phyloP scores from a whole-genome alignment of 2,329 filamentous ascomycete genomes.

The Alternaria sp. region DNA sequence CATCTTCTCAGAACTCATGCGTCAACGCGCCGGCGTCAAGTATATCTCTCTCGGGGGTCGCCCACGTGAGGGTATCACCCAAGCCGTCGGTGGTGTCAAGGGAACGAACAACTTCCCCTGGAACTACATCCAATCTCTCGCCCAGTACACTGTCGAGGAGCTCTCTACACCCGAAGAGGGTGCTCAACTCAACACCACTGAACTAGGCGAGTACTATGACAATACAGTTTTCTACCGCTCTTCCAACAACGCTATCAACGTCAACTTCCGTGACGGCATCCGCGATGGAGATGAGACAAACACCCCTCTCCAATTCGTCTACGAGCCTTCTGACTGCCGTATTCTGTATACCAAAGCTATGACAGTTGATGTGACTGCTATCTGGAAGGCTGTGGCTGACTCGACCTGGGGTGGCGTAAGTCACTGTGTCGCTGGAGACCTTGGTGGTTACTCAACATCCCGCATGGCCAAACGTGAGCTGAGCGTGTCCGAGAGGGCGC shows the following conservation, averaged over 20 bases:
- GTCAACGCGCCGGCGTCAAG: conserved; percentile 61
- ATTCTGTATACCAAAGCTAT: conserved; percentile 68
- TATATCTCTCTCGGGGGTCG: conserved; percentile 68
- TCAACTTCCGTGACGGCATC: conserved; percentile 54
- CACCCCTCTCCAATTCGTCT: conserved; percentile 67
- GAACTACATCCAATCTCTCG: conserved; percentile 42
- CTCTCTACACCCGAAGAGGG: conserved; percentile 36
- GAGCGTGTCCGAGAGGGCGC: conserved; percentile 30
- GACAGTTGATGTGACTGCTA: conserved; percentile 59
- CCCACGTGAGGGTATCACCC: conserved; percentile 61
- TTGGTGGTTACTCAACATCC: conserved; percentile 27
- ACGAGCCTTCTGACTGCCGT: conserved; percentile 68
- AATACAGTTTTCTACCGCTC: conserved; percentile 41
- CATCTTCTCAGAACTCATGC: conserved; percentile 65
- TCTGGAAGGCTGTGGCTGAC: conserved; percentile 61
- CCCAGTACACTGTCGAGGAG: conserved; percentile 30
- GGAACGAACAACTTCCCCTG: conserved; percentile 56
- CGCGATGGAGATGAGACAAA: conserved; percentile 52
- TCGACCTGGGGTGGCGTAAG: conserved; percentile 43
- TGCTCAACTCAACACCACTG: conserved; percentile 38
- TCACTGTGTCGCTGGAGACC: conserved; percentile 45
- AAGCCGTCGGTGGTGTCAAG: conserved; percentile 69
- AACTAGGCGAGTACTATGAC: conserved; percentile 45
- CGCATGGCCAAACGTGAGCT: conserved; percentile 36
- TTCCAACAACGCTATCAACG: conserved; percentile 36